A percentile compares a stretch with the other conserved stretches of the same genome.
These are phyloP conservation scores for Arctium lappa DNA, from an alignment of 129 eudicot genomes.

Conservation along the genomic window DNA sequence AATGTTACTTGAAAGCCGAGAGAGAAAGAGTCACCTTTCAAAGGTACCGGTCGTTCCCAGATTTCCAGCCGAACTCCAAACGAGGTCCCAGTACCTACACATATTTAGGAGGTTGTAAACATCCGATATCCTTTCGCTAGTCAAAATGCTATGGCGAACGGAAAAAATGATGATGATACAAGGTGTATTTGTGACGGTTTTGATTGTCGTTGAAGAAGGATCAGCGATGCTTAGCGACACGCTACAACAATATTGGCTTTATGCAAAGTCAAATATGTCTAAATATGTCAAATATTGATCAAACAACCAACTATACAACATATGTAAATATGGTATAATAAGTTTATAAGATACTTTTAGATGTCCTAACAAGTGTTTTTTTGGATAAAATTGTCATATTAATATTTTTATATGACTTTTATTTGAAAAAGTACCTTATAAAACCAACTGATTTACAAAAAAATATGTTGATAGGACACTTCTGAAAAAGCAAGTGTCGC, in stretches of 20 bases:
- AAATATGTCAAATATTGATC: background rate
- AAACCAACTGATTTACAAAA: background rate
- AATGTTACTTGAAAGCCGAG: background rate
- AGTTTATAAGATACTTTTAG: background rate
- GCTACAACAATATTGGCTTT: background rate
- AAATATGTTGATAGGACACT: background rate
- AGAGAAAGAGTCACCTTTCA: slow-evolving; percentile 1
- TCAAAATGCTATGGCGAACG: no score
- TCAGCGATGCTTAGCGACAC: background rate
- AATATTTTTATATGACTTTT: background rate
- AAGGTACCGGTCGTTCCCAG: slow-evolving; percentile 26
- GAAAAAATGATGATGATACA: no score
- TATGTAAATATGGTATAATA: background rate
- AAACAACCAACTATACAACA: background rate
- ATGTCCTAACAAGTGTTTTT: background rate
- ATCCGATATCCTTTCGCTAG: background rate
- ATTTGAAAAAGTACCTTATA: background rate
- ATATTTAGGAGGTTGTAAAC: background rate
- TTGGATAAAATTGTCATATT: background rate
- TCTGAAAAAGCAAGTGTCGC: background rate
- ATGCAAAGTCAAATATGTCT: background rate
- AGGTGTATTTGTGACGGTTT: no score
- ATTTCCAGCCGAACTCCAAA: slow-evolving; percentile 28
- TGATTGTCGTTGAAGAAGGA: background rate
- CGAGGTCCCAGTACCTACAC: slow-evolving; percentile 34